phyloP scores from a whole-genome alignment of 1,284 basidiomycete genomes.

The Nidula niveotomentosa region DNA sequence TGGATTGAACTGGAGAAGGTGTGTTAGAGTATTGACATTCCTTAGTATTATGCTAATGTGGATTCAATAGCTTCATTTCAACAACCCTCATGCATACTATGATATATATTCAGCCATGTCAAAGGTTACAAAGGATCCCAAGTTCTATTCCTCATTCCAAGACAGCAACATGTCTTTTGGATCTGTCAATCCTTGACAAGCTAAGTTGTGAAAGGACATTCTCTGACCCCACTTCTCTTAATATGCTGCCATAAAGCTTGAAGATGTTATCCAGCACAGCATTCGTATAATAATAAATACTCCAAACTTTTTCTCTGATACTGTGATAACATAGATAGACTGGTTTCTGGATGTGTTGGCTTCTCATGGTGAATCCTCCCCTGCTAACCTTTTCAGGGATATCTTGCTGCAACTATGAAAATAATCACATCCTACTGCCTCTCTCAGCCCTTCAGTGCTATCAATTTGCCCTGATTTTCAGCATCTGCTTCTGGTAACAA shows the following conservation, averaged over 20 bases:
- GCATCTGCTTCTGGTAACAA: slow-evolving; percentile 18
- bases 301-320: slow-evolving; percentile 2
- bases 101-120: slow-evolving; percentile 25
- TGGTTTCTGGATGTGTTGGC: slow-evolving; percentile 12
- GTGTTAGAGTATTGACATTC: background rate
- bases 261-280: slow-evolving; percentile 22
- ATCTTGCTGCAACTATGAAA: slow-evolving; percentile 17
- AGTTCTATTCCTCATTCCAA: slow-evolving; percentile 24
- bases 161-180: slow-evolving; percentile 19
- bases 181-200: slow-evolving; percentile 16
- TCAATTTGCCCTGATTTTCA: slow-evolving; percentile 20
- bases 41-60: background rate
- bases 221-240: slow-evolving; percentile 30
- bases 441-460: slow-evolving; percentile 14
- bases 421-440: slow-evolving; percentile 27
- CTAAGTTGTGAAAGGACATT: slow-evolving; percentile 23
- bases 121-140: slow-evolving; percentile 22
- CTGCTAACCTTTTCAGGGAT: slow-evolving; percentile 15
- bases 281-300: slow-evolving; percentile 12
- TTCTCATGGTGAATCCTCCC: slow-evolving; percentile 3
- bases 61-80: slow-evolving; percentile 24
- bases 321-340: slow-evolving; percentile 14
- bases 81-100: slow-evolving; percentile 22
- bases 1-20: slow-evolving; percentile 30
- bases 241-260: slow-evolving; percentile 22